Conservation (phyloP, 768 basidiomycete species). For the Phylloporus scabripes region DNA sequence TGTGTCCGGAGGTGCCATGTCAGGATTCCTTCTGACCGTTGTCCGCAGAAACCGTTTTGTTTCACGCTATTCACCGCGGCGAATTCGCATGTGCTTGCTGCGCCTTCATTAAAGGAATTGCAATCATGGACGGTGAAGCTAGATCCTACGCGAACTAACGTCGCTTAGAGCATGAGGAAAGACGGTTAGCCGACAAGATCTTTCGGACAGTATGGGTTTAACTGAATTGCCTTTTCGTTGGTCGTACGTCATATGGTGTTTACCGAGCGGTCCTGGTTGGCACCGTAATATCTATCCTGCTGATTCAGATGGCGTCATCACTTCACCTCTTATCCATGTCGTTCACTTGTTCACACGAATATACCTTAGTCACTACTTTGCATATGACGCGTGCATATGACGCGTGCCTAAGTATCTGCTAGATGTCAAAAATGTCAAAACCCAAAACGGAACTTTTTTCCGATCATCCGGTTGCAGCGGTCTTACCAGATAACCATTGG, state of each 20-base stretch:
- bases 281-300: too few relatives aligned
- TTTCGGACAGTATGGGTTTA: too few relatives aligned
- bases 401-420: too few relatives aligned
- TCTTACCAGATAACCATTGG: too few relatives aligned
- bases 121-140: conserved; percentile 80
- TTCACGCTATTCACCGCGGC: conserved; percentile 91
- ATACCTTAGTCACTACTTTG: conserved; percentile 24
- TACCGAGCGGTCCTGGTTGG: too few relatives aligned
- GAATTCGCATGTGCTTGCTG: conserved; percentile 87
- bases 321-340: conserved; percentile 19
- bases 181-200: too few relatives aligned
- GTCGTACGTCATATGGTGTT: too few relatives aligned
- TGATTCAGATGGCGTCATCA: too few relatives aligned
- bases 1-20: conserved; percentile 34
- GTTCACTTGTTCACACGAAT: conserved; percentile 16
- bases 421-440: too few relatives aligned
- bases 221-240: too few relatives aligned
- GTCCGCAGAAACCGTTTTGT: conserved; percentile 66
- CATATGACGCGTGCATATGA: too few relatives aligned
- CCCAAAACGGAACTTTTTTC: neutral
- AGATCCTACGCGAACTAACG: conserved; percentile 69
- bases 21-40: conserved; percentile 3
- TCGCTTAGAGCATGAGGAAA: conserved; percentile 36
- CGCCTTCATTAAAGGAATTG: conserved; percentile 75
- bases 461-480: neutral